These are phyloP conservation scores for Boletus tomentosulus DNA, from an alignment of 768 basidiomycete genomes.

Conservation along the genomic window DNA sequence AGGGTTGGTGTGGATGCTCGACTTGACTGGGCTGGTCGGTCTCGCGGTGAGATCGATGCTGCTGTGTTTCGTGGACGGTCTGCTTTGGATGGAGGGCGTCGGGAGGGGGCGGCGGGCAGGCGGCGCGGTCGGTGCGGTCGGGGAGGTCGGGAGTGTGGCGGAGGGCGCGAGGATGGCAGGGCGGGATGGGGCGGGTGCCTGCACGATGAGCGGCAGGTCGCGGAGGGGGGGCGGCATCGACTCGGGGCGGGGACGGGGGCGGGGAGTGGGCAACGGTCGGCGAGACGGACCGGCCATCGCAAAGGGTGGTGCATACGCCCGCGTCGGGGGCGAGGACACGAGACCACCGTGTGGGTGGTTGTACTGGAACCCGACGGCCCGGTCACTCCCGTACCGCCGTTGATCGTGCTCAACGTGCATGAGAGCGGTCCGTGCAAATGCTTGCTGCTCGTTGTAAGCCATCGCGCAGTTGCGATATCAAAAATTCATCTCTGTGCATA, in stretches of 20 bases:
- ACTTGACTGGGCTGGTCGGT: conserved; percentile 21
- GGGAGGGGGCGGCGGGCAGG: conserved; percentile 24
- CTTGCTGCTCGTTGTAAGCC: conserved; percentile 22
- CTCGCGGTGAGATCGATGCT: conserved; percentile 23
- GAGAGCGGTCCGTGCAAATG: conserved; percentile 10
- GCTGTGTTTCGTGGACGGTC: conserved; percentile 14
- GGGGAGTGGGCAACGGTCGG: conserved; percentile 28
- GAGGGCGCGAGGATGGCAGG: conserved; percentile 26
- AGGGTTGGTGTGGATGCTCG: conserved; percentile 1
- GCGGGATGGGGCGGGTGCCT: conserved; percentile 30
- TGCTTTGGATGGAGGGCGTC: conserved; percentile 7
- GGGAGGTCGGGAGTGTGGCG: conserved; percentile 14
- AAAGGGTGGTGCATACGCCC: not conserved
- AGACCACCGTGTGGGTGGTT: conserved; percentile 5
- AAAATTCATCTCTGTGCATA: conserved; percentile 3
- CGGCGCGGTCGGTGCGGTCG: conserved; percentile 3
- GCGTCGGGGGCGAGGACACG: conserved; percentile 6
- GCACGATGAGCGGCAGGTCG: conserved; percentile 20
- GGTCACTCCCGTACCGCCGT: conserved; percentile 1
- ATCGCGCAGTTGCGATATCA: conserved; percentile 7
- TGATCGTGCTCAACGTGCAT: conserved; percentile 12
- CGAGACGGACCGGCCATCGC: conserved; percentile 18
- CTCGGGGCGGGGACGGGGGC: conserved; percentile 27
- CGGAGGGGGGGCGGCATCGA: conserved; percentile 21
- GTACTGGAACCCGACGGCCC: conserved; percentile 22